Conservation (phyloP, 2,329 filamentous ascomycete genomes). For the Ascochyta koolunga region DNA sequence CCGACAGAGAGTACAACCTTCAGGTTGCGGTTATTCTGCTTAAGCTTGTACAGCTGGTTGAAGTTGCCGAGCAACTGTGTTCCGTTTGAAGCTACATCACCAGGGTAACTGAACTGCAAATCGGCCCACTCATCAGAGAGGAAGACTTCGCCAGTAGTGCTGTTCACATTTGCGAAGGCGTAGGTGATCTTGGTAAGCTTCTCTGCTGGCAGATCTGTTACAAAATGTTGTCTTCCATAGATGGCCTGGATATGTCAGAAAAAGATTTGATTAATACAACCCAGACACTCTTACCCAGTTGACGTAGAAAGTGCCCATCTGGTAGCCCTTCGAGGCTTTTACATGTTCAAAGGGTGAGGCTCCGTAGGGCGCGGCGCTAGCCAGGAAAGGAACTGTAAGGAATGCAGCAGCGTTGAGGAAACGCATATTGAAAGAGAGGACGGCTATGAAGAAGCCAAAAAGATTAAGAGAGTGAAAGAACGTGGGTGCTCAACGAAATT, state of each 20-base stretch:
- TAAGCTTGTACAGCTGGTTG: constrained; percentile 77
- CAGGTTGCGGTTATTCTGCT: constrained; percentile 75
- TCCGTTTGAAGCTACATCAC: constrained; percentile 69
- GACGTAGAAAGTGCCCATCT: constrained; percentile 72
- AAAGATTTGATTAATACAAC: not conserved
- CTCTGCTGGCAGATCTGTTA: constrained; percentile 79
- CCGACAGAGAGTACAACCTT: constrained; percentile 83
- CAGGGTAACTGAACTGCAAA: constrained; percentile 68
- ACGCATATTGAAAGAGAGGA: constrained; percentile 35
- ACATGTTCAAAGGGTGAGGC: not conserved
- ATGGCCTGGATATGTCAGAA: constrained; percentile 63
- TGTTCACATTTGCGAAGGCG: constrained; percentile 84
- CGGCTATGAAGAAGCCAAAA: constrained; percentile 17
- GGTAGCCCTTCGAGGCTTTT: constrained; percentile 51
- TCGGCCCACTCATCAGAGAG: constrained; percentile 34
- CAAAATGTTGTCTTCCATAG: constrained; percentile 80
- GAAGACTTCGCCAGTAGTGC: constrained; percentile 72
- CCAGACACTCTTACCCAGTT: constrained; percentile 59
- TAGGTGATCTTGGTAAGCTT: constrained; percentile 90
- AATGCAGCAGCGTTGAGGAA: constrained; percentile 26
- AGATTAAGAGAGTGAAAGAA: constrained; percentile 16
- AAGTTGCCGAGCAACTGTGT: constrained; percentile 76
- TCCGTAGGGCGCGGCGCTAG: constrained; percentile 26
- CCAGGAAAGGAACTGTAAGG: constrained; percentile 24
- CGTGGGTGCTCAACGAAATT: not conserved